Base-by-base conservation (phyloP, 2,329 filamentous ascomycete genomes). In the Pezicula rhizophila region DNA sequence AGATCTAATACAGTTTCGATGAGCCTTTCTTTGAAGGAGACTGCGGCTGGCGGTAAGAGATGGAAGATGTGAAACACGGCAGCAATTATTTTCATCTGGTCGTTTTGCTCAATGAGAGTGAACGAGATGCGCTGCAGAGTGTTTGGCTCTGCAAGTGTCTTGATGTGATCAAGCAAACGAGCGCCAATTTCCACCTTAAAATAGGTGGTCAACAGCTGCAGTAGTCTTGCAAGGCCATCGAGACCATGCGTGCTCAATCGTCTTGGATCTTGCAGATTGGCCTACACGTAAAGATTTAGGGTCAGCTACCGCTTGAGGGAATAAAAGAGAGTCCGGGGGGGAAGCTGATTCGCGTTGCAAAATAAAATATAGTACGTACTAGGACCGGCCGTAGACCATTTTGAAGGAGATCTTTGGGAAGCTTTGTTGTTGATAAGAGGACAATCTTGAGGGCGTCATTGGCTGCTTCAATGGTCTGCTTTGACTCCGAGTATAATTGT, bases 161-260 rank as follows among this genome's bases (percentile, higher is more conserved):
- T 92, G 68, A 96, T 86, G 60, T 99, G 93, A 55, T 97, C 92
- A 8, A 99, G 75, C n/a, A 99, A 71, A 20, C 93, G 82, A 18
- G 89, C 81, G 6, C 93, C 95, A 47, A 99, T 99, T 65, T 99
- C 93, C 1, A 97, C 91, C 69, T 99, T 99, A 70, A 99, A 99
- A 66, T 99, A 99, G 51, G 93, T 97, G 0, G 92, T 99, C 15
- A 99, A 74, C 2, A 99, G 76, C 55, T 93, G 92, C 52, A 99
- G 70, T 2, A 99, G 76, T 35, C 92, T 83, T 15, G 91, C 91
- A 28, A 99, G 73, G 23, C 95, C 95, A 64, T 97, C 91, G 4
- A 99, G 74, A 2, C 91, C 91, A 59, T 91, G 87, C 0, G 92
- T 87, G 17, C 84, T 95, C 17, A 99, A 74, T 49, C 92, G 85